A percentile compares a stretch with the other conserved stretches of the same genome.
phyloP scores from a whole-genome alignment of 306 rosid species.

The Pachyrhizus erosus region DNA sequence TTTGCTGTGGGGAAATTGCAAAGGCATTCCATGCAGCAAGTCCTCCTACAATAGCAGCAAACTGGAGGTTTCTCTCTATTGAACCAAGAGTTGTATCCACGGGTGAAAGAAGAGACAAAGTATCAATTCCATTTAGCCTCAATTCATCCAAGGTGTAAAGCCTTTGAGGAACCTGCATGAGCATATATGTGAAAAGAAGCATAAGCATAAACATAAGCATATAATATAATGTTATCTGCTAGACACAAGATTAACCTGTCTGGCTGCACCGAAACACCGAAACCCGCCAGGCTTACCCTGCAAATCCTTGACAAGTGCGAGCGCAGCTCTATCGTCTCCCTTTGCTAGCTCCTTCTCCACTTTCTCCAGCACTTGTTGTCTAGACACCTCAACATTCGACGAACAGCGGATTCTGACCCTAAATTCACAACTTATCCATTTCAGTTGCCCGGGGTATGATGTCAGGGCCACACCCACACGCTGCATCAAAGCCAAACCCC shows the following conservation, averaged over 20 bases:
- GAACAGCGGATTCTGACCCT: slow-evolving; percentile 53
- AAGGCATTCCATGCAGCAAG: slow-evolving; percentile 71
- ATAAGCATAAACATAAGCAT: no score
- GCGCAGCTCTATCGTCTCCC: slow-evolving; percentile 82
- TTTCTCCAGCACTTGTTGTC: slow-evolving; percentile 63
- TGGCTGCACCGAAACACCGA: slow-evolving; percentile 81
- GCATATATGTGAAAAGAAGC: no score
- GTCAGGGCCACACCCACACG: slow-evolving; percentile 48
- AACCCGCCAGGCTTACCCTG: slow-evolving; percentile 80
- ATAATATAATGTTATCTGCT: not conserved
- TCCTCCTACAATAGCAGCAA: slow-evolving; percentile 68
- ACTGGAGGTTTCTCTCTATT: slow-evolving; percentile 77
- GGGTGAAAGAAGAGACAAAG: slow-evolving; percentile 80
- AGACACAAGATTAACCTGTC: slow-evolving; percentile 64
- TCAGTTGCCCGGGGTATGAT: slow-evolving; percentile 40
- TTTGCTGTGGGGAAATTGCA: slow-evolving; percentile 60
- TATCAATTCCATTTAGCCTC: slow-evolving; percentile 84
- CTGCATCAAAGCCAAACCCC: slow-evolving; percentile 47
- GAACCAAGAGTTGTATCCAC: slow-evolving; percentile 88
- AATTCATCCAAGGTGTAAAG: slow-evolving; percentile 93
- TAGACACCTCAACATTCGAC: slow-evolving; percentile 53
- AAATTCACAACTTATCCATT: slow-evolving; percentile 10
- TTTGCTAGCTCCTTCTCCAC: slow-evolving; percentile 66
- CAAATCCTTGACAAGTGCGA: slow-evolving; percentile 66
- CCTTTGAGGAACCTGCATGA: slow-evolving; percentile 90